phyloP scores from a whole-genome alignment of 2,329 filamentous ascomycete species.

The Aspergillus spinulosporus region DNA sequence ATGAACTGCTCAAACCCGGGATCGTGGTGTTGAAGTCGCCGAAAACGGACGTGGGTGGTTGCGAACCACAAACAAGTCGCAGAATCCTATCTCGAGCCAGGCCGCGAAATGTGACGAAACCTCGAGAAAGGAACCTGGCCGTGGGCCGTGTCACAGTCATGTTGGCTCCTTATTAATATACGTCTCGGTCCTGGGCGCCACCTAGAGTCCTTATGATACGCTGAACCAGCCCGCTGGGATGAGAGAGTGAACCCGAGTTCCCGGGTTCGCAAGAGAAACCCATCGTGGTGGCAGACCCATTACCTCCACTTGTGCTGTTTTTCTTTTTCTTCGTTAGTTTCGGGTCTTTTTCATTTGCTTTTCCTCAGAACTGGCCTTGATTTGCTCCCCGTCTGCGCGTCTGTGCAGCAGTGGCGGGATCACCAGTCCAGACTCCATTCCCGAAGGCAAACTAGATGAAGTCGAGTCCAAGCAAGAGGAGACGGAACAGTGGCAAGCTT shows the following conservation, averaged over 20 bases:
- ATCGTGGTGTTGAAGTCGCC: constrained; percentile 7
- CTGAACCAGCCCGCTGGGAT: constrained; percentile 23
- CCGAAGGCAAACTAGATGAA: constrained; percentile 3
- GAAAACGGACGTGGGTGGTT: constrained; percentile 13
- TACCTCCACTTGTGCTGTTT: constrained; percentile 3
- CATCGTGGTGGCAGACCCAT: neutral
- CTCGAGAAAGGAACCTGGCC: neutral
- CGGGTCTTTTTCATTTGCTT: constrained; percentile 9
- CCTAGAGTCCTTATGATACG: constrained; percentile 1
- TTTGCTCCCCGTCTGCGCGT: constrained; percentile 13
- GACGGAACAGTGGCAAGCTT: constrained; percentile 2
- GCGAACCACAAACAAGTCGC: constrained; percentile 7
- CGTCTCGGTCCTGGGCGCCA: constrained; percentile 13
- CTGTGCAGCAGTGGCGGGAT: constrained; percentile 11
- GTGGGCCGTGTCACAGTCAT: constrained; percentile 7
- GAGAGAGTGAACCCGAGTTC: constrained; percentile 16
- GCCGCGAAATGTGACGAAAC: neutral
- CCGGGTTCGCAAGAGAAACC: constrained; percentile 11
- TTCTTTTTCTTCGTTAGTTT: constrained; percentile 10
- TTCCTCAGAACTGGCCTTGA: constrained; percentile 8
- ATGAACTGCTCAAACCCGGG: constrained; percentile 3
- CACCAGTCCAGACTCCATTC: constrained; percentile 3
- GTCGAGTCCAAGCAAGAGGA: neutral
- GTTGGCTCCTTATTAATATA: constrained; percentile 10
- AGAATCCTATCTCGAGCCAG: constrained; percentile 1